phyloP scores from a whole-genome alignment of 257 asterid species.

The Jaltomata sinuosa region DNA sequence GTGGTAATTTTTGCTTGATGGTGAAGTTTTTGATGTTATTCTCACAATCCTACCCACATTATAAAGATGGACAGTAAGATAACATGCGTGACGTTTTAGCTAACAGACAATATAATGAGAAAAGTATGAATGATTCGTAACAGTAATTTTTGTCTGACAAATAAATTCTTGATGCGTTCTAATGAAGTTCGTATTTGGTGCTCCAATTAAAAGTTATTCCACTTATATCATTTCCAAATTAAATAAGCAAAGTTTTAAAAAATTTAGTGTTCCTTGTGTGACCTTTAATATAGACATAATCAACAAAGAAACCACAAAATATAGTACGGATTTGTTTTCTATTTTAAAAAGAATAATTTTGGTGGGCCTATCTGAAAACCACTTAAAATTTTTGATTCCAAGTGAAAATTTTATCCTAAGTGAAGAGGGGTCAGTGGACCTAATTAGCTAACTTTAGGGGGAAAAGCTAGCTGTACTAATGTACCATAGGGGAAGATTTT shows the following conservation, averaged over 20 bases:
- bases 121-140: not conserved
- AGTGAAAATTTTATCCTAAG: not conserved
- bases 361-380: conserved; percentile 8
- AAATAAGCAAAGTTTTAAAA: not conserved
- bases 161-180: not conserved
- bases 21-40: not conserved
- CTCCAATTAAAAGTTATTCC: not conserved
- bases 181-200: not conserved
- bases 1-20: not conserved
- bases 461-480: not conserved
- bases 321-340: conserved; percentile 6
- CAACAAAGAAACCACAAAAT: not conserved
- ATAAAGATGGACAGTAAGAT: not conserved
- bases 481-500: not conserved
- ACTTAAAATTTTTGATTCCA: not conserved
- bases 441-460: not conserved
- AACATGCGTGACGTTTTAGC: not conserved
- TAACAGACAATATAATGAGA: not conserved
- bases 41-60: not conserved
- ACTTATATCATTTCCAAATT: not conserved
- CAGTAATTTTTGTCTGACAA: not conserved
- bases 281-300: not conserved
- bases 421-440: conserved; percentile 5
- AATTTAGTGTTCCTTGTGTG: not conserved
- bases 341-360: not conserved